Evolutionary conservation across 208 protist genomes (phyloP).

Genomic region (Trypanosoma lewisi): DNA sequence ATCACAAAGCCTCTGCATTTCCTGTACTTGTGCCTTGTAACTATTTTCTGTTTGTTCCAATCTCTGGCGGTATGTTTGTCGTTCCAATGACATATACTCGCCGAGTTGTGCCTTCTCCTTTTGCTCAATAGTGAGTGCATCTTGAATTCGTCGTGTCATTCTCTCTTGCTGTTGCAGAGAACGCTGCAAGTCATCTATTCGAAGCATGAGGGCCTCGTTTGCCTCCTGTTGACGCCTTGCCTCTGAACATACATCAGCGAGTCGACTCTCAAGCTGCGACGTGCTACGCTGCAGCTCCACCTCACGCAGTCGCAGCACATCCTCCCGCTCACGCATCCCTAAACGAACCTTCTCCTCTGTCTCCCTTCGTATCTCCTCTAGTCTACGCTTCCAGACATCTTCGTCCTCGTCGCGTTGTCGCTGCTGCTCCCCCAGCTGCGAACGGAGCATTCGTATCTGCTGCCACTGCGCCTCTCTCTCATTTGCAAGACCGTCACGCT

Average conservation of each 20-base stretch:
- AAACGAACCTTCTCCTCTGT: slow-evolving; percentile 26
- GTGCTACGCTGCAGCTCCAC: slow-evolving; percentile 21
- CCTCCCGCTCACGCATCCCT: slow-evolving; percentile 34
- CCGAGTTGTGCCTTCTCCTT: slow-evolving; percentile 12
- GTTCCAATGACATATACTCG: slow-evolving; percentile 8
- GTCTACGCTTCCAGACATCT: slow-evolving; percentile 13
- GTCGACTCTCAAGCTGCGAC: slow-evolving; percentile 21
- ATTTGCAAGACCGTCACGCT: slow-evolving; percentile 34
- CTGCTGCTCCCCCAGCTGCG: slow-evolving; percentile 19
- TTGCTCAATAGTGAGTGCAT: slow-evolving; percentile 11
- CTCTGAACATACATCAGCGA: slow-evolving; percentile 15
- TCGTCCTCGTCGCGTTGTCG: slow-evolving; percentile 18
- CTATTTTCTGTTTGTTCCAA: slow-evolving; percentile 7
- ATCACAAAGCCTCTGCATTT: slow-evolving; percentile 22
- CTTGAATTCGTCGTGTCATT: slow-evolving; percentile 25
- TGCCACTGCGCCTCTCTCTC: slow-evolving; percentile 40
- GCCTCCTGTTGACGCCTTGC: slow-evolving; percentile 19
- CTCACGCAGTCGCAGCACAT: slow-evolving; percentile 31
- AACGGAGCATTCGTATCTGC: slow-evolving; percentile 34
- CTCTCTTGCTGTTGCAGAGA: slow-evolving; percentile 16
- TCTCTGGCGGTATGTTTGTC: slow-evolving; percentile 10
- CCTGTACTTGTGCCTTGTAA: slow-evolving; percentile 22
- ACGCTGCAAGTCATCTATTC: slow-evolving; percentile 20
- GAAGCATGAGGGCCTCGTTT: slow-evolving; percentile 14
- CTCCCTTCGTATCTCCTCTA: slow-evolving; percentile 17